A percentile compares a stretch with the other conserved stretches of the same genome.
Evolutionary conservation across 83 land plant genomes (phyloP).

Genomic region (Diphasiastrum complanatum): DNA sequence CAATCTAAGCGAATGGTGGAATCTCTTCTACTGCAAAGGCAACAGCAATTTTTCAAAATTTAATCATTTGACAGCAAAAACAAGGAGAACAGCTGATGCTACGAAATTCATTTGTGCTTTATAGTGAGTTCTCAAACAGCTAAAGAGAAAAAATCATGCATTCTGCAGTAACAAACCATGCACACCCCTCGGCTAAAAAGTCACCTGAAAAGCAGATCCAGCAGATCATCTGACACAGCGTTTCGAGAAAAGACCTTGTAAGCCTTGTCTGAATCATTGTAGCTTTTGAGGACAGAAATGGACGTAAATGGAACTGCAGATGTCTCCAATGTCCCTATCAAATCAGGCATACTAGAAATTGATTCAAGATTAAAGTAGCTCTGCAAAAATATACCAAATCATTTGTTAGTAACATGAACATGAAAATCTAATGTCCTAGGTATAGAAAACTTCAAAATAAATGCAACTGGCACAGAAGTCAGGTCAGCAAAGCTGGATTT

Average conservation of each 20-base stretch:
- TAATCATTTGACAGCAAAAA: background rate
- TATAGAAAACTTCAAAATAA: conserved; percentile 1
- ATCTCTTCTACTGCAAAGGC: conserved; percentile 43
- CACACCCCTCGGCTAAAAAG: background rate
- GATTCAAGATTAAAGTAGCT: conserved; percentile 56
- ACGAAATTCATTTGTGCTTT: background rate
- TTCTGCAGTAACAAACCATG: background rate
- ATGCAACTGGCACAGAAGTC: background rate
- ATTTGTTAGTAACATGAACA: background rate
- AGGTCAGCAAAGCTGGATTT: too few relatives aligned
- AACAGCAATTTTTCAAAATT: conserved; percentile 4
- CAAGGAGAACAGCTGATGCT: background rate
- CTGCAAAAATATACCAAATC: conserved; percentile 23
- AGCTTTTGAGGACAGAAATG: conserved; percentile 55
- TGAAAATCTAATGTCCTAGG: background rate
- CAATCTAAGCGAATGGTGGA: conserved; percentile 72
- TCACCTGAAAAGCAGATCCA: conserved; percentile 80
- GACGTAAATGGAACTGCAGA: conserved; percentile 64
- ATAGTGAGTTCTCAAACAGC: background rate
- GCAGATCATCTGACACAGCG: conserved; percentile 49
- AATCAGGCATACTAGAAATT: conserved; percentile 50
- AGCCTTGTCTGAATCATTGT: conserved; percentile 50
- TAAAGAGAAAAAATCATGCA: background rate
- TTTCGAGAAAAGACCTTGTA: conserved; percentile 85
- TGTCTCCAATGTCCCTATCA: conserved; percentile 71